Conservation (phyloP, 164 flowering plant species). For the Santalum album region DNA sequence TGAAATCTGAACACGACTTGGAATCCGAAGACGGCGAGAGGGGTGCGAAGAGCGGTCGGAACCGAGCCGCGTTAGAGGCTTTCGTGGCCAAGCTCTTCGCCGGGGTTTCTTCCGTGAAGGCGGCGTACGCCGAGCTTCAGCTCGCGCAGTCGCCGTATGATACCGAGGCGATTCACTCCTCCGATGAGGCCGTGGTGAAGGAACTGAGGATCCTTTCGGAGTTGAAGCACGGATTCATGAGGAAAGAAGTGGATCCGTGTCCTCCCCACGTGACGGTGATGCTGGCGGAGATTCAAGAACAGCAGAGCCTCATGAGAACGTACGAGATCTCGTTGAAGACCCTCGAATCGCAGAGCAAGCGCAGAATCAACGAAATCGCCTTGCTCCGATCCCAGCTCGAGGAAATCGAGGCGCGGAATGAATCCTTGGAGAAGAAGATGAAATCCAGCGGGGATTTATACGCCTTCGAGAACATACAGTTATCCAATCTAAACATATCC, state of each 20-base stretch:
- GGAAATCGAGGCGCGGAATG: slow-evolving; percentile 25
- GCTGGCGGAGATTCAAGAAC: slow-evolving; percentile 80
- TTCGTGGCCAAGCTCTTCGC: slow-evolving; percentile 76
- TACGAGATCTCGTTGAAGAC: slow-evolving; percentile 66
- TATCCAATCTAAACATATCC: slow-evolving; percentile 32
- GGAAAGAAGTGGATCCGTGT: slow-evolving; percentile 48
- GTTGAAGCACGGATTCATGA: slow-evolving; percentile 51
- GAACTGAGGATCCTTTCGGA: slow-evolving; percentile 62
- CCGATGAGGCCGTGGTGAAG: slow-evolving; percentile 61
- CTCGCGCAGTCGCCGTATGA: slow-evolving; percentile 78
- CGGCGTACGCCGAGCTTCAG: slow-evolving; percentile 92
- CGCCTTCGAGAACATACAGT: slow-evolving; percentile 28
- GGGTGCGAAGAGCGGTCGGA: slow-evolving; percentile 19
- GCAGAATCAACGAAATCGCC: slow-evolving; percentile 29
- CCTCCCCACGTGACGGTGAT: slow-evolving; percentile 60
- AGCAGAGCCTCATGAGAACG: slow-evolving; percentile 60
- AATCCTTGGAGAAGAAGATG: slow-evolving; percentile 44
- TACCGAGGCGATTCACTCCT: slow-evolving; percentile 45
- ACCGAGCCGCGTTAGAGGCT: slow-evolving; percentile 55
- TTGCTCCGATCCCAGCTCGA: slow-evolving; percentile 27
- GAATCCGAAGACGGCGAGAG: not conserved
- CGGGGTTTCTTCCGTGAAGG: slow-evolving; percentile 61
- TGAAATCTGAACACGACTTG: slow-evolving; percentile 12
- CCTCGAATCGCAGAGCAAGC: slow-evolving; percentile 35
- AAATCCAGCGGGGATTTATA: slow-evolving; percentile 44